Evolutionary conservation across 2,329 filamentous ascomycete species (phyloP).

Genomic region (Pseudocercospora crystallina): DNA sequence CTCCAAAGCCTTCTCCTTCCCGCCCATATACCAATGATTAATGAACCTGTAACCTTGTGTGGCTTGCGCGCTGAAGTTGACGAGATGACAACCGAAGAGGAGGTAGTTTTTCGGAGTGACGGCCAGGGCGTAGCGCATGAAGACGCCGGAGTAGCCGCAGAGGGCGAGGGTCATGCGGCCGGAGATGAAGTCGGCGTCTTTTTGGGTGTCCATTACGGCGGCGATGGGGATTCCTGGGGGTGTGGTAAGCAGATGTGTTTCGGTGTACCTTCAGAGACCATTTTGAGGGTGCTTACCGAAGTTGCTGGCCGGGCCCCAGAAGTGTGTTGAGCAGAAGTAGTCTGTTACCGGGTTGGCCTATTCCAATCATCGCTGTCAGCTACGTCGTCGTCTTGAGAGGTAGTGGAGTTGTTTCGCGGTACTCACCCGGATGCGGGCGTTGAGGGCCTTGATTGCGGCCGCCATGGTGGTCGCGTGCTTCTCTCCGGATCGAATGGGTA

Average conservation of each 20-base stretch:
- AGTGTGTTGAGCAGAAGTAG: constrained; percentile 56
- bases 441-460: constrained; percentile 54
- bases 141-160: constrained; percentile 60
- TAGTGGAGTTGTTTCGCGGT: constrained; percentile 32
- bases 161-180: constrained; percentile 64
- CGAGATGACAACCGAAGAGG: constrained; percentile 65
- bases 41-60: constrained; percentile 63
- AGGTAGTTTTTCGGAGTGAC: constrained; percentile 66
- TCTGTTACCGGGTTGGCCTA: constrained; percentile 46
- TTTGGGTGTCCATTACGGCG: constrained; percentile 55
- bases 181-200: constrained; percentile 60
- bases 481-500: too few relatives aligned
- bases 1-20: constrained; percentile 41
- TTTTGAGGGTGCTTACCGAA: constrained; percentile 35
- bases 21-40: constrained; percentile 58
- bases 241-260: too few relatives aligned
- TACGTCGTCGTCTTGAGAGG: neutral
- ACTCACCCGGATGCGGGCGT: constrained; percentile 49
- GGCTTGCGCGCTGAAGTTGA: constrained; percentile 63
- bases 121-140: constrained; percentile 67
- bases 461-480: constrained; percentile 42
- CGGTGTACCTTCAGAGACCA: too few relatives aligned
- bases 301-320: constrained; percentile 49
- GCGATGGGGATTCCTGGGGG: constrained; percentile 49
- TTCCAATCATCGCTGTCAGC: neutral